Evolutionary conservation across 805 yeast genomes (phyloP).

Genomic region (Candida morakotiae): DNA sequence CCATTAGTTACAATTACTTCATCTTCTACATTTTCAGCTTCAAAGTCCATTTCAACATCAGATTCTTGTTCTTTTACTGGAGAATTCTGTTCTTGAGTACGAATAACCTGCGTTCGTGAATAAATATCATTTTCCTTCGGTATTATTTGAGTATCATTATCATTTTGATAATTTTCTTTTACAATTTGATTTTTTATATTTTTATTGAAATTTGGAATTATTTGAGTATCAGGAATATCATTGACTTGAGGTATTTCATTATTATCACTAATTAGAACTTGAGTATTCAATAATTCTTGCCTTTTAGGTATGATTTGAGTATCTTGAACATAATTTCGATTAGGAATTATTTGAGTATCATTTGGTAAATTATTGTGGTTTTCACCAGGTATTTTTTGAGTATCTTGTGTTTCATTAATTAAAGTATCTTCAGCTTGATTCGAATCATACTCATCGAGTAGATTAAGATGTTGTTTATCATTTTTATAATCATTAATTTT

Average conservation of each 20-base stretch:
- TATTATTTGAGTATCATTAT: conserved; percentile 5
- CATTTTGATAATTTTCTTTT: neutral
- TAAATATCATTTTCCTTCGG: neutral
- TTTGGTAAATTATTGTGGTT: too few species aligned
- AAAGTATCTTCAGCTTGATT: neutral
- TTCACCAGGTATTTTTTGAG: neutral
- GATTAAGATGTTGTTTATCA: neutral
- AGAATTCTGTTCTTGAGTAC: conserved; percentile 19
- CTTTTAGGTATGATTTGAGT: neutral
- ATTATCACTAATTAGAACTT: conserved; percentile 1
- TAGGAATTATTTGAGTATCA: conserved; percentile 11
- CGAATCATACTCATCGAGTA: neutral
- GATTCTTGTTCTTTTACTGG: conserved; percentile 1
- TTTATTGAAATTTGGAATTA: neutral
- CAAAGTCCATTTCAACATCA: conserved; percentile 3
- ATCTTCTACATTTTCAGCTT: neutral
- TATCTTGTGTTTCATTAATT: neutral
- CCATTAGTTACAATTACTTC: neutral
- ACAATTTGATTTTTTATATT: neutral
- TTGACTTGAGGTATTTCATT: neutral
- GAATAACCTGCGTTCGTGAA: conserved; percentile 30
- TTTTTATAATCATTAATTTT: too few species aligned
- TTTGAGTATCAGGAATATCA: neutral
- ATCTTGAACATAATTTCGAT: conserved; percentile 1
- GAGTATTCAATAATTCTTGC: too few species aligned